These are phyloP conservation scores for Leucocoprinus leucothites DNA, from an alignment of 768 basidiomycete species.

Conservation along the genomic window DNA sequence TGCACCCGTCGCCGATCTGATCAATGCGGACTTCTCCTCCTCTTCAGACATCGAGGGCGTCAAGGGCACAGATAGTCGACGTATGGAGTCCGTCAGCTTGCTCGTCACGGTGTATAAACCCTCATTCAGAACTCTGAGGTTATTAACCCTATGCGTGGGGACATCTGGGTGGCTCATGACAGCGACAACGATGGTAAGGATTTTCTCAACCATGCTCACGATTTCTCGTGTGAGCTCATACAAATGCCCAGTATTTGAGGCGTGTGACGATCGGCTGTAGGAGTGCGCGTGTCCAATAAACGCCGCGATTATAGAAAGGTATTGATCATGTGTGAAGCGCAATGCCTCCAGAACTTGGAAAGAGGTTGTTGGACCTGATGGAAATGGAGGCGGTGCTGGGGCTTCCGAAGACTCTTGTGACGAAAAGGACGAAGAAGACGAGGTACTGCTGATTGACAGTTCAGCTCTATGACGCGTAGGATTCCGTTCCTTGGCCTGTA, in stretches of 20 bases:
- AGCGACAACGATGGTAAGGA: constrained; percentile 88
- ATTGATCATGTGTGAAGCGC: constrained; percentile 82
- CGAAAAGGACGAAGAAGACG: constrained; percentile 69
- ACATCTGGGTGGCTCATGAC: constrained; percentile 78
- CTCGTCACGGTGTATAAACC: constrained; percentile 82
- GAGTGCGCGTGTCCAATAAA: constrained; percentile 97
- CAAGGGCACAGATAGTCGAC: constrained; percentile 59
- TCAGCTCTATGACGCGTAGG: constrained; percentile 39
- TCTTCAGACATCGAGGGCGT: constrained; percentile 64
- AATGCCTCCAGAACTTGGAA: constrained; percentile 73
- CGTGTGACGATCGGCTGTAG: constrained; percentile 85
- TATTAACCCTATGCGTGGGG: constrained; percentile 55
- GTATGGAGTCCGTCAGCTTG: constrained; percentile 84
- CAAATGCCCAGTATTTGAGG: constrained; percentile 89
- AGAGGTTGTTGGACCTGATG: constrained; percentile 67
- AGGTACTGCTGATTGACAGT: constrained; percentile 65
- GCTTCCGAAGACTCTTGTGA: constrained; percentile 52
- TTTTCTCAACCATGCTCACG: constrained; percentile 88
- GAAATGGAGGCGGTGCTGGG: constrained; percentile 54
- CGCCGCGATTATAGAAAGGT: constrained; percentile 92
- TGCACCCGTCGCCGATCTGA: constrained; percentile 85
- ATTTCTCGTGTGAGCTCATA: constrained; percentile 95
- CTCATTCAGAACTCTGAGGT: constrained; percentile 71
- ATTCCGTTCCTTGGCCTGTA: constrained; percentile 35
- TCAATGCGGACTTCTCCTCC: constrained; percentile 70